These are phyloP conservation scores for Gossypium schwendimanii DNA, from an alignment of 441 rosid species.

Conservation along the genomic window DNA sequence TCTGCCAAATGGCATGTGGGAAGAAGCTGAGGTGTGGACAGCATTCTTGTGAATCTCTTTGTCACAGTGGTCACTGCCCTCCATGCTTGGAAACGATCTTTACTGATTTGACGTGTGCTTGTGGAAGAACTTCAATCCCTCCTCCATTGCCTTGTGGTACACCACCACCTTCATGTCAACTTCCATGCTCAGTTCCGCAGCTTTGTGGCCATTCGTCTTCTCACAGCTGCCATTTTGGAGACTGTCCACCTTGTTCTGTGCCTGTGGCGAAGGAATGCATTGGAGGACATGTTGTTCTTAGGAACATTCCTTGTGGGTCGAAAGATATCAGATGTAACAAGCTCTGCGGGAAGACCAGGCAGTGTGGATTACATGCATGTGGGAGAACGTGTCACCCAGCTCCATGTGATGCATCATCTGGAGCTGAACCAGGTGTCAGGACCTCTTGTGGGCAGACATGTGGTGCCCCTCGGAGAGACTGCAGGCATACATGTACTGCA, in stretches of 20 bases:
- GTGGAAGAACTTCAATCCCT: slow-evolving; percentile 86
- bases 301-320: slow-evolving; percentile 96
- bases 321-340: slow-evolving; percentile 90
- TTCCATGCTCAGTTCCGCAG: slow-evolving; percentile 71
- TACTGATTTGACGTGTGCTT: slow-evolving; percentile 87
- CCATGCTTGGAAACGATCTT: slow-evolving; percentile 95
- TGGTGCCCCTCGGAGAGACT: slow-evolving; percentile 92
- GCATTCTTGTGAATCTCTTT: slow-evolving; percentile 79
- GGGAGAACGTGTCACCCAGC: slow-evolving; percentile 76
- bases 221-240: slow-evolving; percentile 97
- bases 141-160: slow-evolving; percentile 98
- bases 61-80: slow-evolving; percentile 97
- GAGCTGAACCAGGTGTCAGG: slow-evolving; percentile 38
- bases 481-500: slow-evolving; percentile 82
- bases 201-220: slow-evolving; percentile 85
- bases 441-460: slow-evolving; percentile 91
- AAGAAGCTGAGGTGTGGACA: slow-evolving; percentile 94
- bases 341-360: slow-evolving; percentile 92
- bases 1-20: slow-evolving; percentile 82
- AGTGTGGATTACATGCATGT: slow-evolving; percentile 95
- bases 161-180: slow-evolving; percentile 82
- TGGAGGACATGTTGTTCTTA: slow-evolving; percentile 92
- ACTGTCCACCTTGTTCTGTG: slow-evolving; percentile 92
- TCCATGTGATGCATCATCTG: slow-evolving; percentile 57
- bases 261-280: slow-evolving; percentile 90